These are phyloP conservation scores for Clitopilus hobsonii DNA, from an alignment of 768 basidiomycete species.

Conservation along the genomic window DNA sequence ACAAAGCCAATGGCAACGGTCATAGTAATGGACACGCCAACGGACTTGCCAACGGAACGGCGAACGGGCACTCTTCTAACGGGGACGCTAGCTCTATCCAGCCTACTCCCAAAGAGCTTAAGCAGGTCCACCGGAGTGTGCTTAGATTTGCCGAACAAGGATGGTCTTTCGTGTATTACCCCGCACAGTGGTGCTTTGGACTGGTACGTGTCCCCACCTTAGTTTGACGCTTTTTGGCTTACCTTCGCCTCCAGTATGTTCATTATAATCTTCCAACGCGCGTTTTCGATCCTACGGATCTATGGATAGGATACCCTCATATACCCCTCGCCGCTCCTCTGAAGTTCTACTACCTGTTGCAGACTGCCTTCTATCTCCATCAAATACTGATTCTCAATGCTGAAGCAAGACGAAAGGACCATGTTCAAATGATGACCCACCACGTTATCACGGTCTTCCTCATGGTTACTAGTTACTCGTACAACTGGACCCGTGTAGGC, in stretches of 20 bases:
- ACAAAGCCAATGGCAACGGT: constrained; percentile 18
- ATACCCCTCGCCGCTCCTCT: constrained; percentile 69
- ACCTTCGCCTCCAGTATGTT: constrained; percentile 57
- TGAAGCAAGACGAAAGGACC: constrained; percentile 89
- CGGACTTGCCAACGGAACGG: constrained; percentile 29
- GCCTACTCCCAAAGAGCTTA: constrained; percentile 40
- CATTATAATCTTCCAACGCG: constrained; percentile 66
- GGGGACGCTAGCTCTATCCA: constrained; percentile 10
- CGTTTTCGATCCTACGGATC: constrained; percentile 54
- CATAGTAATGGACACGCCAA: constrained; percentile 21
- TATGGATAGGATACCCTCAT: constrained; percentile 86
- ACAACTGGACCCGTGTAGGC: constrained; percentile 85
- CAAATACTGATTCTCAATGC: constrained; percentile 90
- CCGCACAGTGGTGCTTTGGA: constrained; percentile 71
- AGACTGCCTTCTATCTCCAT: constrained; percentile 87
- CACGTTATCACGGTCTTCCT: constrained; percentile 86
- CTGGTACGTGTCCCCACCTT: constrained; percentile 52
- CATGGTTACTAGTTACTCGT: constrained; percentile 72
- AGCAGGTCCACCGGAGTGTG: constrained; percentile 64
- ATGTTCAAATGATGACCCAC: constrained; percentile 94
- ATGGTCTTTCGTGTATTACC: constrained; percentile 83
- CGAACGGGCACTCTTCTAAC: constrained; percentile 17
- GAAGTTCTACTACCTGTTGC: constrained; percentile 87
- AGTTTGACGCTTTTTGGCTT: constrained; percentile 7
- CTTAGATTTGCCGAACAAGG: constrained; percentile 94